These are phyloP conservation scores for Penicillium sp. DNA, from an alignment of 2,329 filamentous ascomycete genomes.

Conservation along the genomic window DNA sequence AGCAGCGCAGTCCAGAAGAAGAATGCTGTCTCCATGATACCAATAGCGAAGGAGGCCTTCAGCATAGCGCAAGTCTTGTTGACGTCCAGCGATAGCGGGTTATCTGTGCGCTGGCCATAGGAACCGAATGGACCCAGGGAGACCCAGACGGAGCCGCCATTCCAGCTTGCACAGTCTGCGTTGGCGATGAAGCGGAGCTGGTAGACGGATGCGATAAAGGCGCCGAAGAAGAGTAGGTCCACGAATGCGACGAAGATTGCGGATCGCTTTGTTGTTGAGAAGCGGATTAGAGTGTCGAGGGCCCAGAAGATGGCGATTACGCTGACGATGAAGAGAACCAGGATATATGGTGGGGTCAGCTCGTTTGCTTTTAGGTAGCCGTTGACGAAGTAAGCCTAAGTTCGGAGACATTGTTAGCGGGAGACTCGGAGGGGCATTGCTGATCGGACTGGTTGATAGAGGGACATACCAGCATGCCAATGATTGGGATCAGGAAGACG, in stretches of 20 bases:
- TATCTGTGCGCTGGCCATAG: slow-evolving; percentile 50
- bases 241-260: slow-evolving; percentile 61
- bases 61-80: slow-evolving; percentile 87
- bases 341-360: slow-evolving; percentile 60
- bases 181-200: slow-evolving; percentile 57
- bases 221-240: slow-evolving; percentile 62
- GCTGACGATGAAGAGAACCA: slow-evolving; percentile 65
- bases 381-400: slow-evolving; percentile 60
- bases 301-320: slow-evolving; percentile 62
- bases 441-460: neutral
- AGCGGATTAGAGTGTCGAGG: slow-evolving; percentile 60
- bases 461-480: slow-evolving; percentile 58
- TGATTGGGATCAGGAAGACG: slow-evolving; percentile 61
- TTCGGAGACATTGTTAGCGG: neutral
- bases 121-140: slow-evolving; percentile 63
- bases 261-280: slow-evolving; percentile 59
- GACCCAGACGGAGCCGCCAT: slow-evolving; percentile 53
- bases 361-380: slow-evolving; percentile 57
- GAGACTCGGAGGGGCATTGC: neutral
- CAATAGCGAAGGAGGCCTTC: slow-evolving; percentile 85
- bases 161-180: slow-evolving; percentile 67
- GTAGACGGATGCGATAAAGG: slow-evolving; percentile 63
- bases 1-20: slow-evolving; percentile 76
- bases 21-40: slow-evolving; percentile 81
- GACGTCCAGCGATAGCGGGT: slow-evolving; percentile 52